Conservation (phyloP, 495 filamentous ascomycete genomes). For the Tuber borchii region DNA sequence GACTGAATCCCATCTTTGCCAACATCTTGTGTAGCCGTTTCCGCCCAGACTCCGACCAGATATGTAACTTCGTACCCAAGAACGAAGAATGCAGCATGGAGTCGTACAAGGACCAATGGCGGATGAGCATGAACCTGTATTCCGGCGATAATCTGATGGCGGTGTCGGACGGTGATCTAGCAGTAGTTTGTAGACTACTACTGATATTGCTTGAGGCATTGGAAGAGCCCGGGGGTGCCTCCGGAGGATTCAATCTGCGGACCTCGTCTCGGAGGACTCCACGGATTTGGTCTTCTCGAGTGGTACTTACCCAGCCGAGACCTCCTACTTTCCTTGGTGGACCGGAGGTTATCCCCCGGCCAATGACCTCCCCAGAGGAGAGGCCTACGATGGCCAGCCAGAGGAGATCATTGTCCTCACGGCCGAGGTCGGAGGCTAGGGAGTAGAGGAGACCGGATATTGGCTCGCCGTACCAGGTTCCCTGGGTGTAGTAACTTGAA, state of each 20-base stretch:
- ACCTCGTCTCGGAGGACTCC: constrained; percentile 88
- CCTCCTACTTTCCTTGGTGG: constrained; percentile 49
- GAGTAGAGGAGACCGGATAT: constrained; percentile 91
- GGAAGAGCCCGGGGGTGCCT: constrained; percentile 48
- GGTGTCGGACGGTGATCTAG: constrained; percentile 79
- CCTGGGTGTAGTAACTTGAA: constrained; percentile 72
- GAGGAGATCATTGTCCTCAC: constrained; percentile 92
- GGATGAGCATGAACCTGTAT: constrained; percentile 84
- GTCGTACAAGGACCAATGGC: constrained; percentile 96
- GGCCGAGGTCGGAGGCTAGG: constrained; percentile 84
- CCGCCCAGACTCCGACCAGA: constrained; percentile 83
- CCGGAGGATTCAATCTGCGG: constrained; percentile 81
- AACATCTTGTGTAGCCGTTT: constrained; percentile 92
- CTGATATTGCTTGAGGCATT: constrained; percentile 50
- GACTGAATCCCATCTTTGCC: constrained; percentile 94
- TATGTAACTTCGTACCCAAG: constrained; percentile 81
- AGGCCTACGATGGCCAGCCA: constrained; percentile 93
- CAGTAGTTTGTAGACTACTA: constrained; percentile 70
- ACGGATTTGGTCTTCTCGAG: constrained; percentile 75
- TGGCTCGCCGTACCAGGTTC: constrained; percentile 87
- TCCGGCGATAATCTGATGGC: constrained; percentile 90
- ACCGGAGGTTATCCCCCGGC: constrained; percentile 49
- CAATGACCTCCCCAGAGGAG: constrained; percentile 83
- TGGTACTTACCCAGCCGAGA: constrained; percentile 66
- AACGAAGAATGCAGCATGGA: constrained; percentile 98